These are phyloP conservation scores for Chrysosporium keratinophilum DNA, from an alignment of 2,329 filamentous ascomycete genomes.

Conservation along the genomic window DNA sequence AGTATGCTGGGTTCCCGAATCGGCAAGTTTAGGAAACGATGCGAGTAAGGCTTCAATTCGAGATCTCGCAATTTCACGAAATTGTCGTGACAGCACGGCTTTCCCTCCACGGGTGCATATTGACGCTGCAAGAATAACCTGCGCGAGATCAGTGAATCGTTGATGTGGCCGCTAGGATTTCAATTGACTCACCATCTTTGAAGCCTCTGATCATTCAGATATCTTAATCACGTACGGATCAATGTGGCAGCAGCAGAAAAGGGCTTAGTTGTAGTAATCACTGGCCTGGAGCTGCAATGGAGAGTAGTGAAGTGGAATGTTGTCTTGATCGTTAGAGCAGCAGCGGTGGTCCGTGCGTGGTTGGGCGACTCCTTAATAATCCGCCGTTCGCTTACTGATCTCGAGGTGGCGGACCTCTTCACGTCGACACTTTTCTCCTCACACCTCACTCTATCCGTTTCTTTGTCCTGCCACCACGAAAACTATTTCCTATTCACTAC, in stretches of 20 bases:
- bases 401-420: not conserved
- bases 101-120: conserved; percentile 98
- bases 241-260: not conserved
- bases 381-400: not conserved
- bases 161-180: not conserved
- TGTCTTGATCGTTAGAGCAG: conserved; percentile 6
- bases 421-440: not conserved
- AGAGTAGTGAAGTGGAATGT: conserved; percentile 7
- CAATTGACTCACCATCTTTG: conserved; percentile 11
- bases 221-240: not conserved
- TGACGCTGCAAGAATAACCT: conserved; percentile 97
- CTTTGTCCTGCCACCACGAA: not conserved
- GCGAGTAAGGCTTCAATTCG: conserved; percentile 93
- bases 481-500: not conserved
- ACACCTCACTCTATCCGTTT: not conserved
- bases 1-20: conserved; percentile 92
- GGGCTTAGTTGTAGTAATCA: not conserved
- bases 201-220: not conserved
- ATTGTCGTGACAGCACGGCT: conserved; percentile 93
- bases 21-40: conserved; percentile 93
- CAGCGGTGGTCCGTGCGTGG: conserved; percentile 6
- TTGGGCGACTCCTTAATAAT: not conserved
- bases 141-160: conserved; percentile 16
- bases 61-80: conserved; percentile 93
- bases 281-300: not conserved